A percentile compares a stretch with the other conserved stretches of the same genome.
These are phyloP conservation scores for Fusarium irregulare DNA, from an alignment of 2,329 filamentous ascomycete species.

Conservation along the genomic window DNA sequence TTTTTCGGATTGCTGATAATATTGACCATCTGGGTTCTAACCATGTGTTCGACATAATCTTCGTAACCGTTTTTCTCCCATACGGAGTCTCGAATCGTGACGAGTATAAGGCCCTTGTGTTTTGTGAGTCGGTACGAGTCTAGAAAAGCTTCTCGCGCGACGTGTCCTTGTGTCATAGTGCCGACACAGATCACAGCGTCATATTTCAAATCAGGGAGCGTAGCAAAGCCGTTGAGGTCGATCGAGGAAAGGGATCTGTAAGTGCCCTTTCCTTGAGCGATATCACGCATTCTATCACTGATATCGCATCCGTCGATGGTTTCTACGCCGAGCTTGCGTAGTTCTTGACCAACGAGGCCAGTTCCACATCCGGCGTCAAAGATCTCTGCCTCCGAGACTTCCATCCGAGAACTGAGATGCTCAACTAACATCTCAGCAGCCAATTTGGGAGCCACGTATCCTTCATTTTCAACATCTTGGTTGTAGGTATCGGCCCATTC, in stretches of 20 bases:
- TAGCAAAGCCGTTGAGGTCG: no score
- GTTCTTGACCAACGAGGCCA: slow-evolving; percentile 59
- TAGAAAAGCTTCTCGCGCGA: slow-evolving; percentile 58
- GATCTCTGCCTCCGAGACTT: slow-evolving; percentile 41
- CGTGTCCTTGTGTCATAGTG: slow-evolving; percentile 63
- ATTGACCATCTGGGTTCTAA: neutral
- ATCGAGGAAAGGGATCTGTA: slow-evolving; percentile 53
- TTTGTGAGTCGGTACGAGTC: slow-evolving; percentile 61
- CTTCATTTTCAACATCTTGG: slow-evolving; percentile 46
- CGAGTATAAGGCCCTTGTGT: slow-evolving; percentile 56
- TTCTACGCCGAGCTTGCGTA: slow-evolving; percentile 53
- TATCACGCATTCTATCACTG: slow-evolving; percentile 60
- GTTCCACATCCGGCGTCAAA: slow-evolving; percentile 65
- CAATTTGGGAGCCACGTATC: slow-evolving; percentile 54
- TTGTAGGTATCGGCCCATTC: slow-evolving; percentile 47
- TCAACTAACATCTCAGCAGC: slow-evolving; percentile 48
- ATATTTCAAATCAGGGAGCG: slow-evolving; percentile 45
- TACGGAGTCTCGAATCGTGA: slow-evolving; percentile 60
- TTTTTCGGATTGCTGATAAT: neutral
- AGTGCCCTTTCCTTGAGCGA: slow-evolving; percentile 56
- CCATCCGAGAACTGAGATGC: slow-evolving; percentile 16
- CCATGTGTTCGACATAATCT: slow-evolving; percentile 51
- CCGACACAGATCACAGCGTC: slow-evolving; percentile 63
- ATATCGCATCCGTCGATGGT: slow-evolving; percentile 62
- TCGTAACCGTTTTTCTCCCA: slow-evolving; percentile 59